Conservation (phyloP, 2,329 filamentous ascomycete species). For the Penicillium italicum region DNA sequence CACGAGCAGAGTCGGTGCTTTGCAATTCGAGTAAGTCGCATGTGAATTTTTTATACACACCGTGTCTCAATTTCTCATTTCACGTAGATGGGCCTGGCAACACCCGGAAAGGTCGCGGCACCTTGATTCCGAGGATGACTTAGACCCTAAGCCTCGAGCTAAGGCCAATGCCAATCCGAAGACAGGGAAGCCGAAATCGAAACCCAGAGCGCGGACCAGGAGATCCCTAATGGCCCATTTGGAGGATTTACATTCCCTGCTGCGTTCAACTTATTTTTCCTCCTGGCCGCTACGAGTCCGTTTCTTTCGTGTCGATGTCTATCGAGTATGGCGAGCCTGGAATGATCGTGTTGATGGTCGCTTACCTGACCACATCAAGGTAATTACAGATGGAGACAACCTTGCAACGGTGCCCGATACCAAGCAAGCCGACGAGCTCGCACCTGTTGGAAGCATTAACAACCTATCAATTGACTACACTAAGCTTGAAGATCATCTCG, state of each 20-base stretch:
- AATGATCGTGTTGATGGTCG: slow-evolving; percentile 49
- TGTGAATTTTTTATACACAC: neutral
- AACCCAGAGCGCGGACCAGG: slow-evolving; percentile 45
- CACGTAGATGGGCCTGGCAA: slow-evolving; percentile 78
- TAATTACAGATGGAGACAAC: slow-evolving; percentile 52
- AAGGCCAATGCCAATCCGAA: slow-evolving; percentile 34
- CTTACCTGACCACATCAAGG: slow-evolving; percentile 49
- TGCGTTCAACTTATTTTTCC: slow-evolving; percentile 73
- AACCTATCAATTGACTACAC: slow-evolving; percentile 54
- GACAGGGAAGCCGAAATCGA: slow-evolving; percentile 40
- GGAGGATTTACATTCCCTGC: slow-evolving; percentile 75
- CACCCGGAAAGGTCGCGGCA: slow-evolving; percentile 79
- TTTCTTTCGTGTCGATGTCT: slow-evolving; percentile 71
- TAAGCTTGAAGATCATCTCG: slow-evolving; percentile 48
- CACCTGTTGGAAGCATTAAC: slow-evolving; percentile 39
- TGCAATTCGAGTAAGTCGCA: slow-evolving; percentile 84
- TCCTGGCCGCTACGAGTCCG: slow-evolving; percentile 78
- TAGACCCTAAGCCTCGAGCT: slow-evolving; percentile 29
- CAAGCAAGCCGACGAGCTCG: slow-evolving; percentile 14
- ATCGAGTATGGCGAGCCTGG: slow-evolving; percentile 64
- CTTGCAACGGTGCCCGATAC: neutral
- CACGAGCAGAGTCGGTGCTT: slow-evolving; percentile 75
- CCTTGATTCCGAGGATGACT: slow-evolving; percentile 62
- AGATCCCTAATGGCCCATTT: slow-evolving; percentile 65
- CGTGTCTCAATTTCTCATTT: slow-evolving; percentile 4